Conservation (phyloP, 2,329 filamentous ascomycete species). For the Colletotrichum musicola region DNA sequence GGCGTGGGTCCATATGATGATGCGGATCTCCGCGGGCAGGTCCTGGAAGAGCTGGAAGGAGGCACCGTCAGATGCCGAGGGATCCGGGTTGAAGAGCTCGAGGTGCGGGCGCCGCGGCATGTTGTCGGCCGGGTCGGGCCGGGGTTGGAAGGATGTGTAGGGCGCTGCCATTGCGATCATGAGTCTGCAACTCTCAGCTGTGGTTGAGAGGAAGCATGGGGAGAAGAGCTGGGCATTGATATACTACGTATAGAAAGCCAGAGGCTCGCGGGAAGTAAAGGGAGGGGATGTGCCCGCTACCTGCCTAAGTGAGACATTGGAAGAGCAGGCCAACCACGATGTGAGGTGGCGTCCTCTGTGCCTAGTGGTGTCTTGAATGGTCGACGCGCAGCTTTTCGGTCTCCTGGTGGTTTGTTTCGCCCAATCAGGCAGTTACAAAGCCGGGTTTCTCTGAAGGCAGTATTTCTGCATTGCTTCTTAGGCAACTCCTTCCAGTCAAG, state of each 20-base stretch:
- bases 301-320: neutral
- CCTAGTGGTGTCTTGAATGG: slow-evolving; percentile 15
- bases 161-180: neutral
- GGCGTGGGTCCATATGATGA: slow-evolving; percentile 17
- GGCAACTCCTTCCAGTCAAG: no score
- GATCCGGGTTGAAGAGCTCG: slow-evolving; percentile 23
- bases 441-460: no score
- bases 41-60: neutral
- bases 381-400: slow-evolving; percentile 11
- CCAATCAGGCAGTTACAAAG: neutral
- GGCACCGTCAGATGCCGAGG: neutral
- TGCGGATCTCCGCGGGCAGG: slow-evolving; percentile 13
- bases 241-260: neutral
- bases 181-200: no score
- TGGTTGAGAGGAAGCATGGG: no score
- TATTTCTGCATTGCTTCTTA: no score
- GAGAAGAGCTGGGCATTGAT: no score
- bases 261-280: neutral
- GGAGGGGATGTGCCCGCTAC: neutral
- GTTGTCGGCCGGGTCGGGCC: neutral
- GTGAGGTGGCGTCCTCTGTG: slow-evolving; percentile 13
- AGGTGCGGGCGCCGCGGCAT: slow-evolving; percentile 25
- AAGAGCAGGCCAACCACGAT: neutral
- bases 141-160: neutral
- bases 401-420: neutral